Base-by-base conservation (phyloP, 2,329 filamentous ascomycete genomes). In the Furcasterigmium sp. region DNA sequence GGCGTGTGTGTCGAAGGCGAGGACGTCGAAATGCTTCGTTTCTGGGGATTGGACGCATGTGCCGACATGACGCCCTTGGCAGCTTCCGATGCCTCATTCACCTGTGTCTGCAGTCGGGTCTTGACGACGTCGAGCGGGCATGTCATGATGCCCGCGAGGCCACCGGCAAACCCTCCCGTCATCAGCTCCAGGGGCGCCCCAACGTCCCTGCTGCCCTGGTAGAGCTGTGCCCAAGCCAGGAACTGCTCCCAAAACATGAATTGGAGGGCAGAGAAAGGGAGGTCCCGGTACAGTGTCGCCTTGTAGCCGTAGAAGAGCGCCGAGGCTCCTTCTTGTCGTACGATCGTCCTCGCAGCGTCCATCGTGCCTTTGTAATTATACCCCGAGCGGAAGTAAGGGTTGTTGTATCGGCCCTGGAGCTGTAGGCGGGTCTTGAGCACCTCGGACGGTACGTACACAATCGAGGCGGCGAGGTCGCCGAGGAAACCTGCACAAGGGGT, bases 171-270 rank as follows among this genome's bases (percentile, higher is more conserved):
- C 3, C 87, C 90, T 14, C 91, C 93, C 0, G 93, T 98, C 13
- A 94, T 64, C 19, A 97, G 84, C 61, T 98, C 93, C 29, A 97
- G 64, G 1, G 82, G 76, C 26, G 94, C 67, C 1, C 93, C 93
- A 42, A 98, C 94, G 46, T 96, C 88, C 45, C 84, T 79, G 49
- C 83, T 85, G 26, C 85, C 80, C 58, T 86, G 83, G 75, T 85
- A 94, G 42, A 80, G 64, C 57, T 85, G 85, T 1, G 93, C 91
- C 75, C 88, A 79, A 37, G 75, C 80, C 56, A 91, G 87, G 60
- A 91, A 91, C 63, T 97, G 88, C 64, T 98, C 93, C 71, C 95
- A 98, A 61, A 98, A 96, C 56, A 94, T 91, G 65, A 98, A 97
- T 59, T 98, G 93, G 10, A 98, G 69, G 1, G 93, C 93, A 0